Percentiles rank a stretch among this genome's conserved stretches.
Evolutionary conservation across 371 early-diverging fungal genomes (phyloP).

Genomic region (Batrachochytrium dendrobatidis): DNA sequence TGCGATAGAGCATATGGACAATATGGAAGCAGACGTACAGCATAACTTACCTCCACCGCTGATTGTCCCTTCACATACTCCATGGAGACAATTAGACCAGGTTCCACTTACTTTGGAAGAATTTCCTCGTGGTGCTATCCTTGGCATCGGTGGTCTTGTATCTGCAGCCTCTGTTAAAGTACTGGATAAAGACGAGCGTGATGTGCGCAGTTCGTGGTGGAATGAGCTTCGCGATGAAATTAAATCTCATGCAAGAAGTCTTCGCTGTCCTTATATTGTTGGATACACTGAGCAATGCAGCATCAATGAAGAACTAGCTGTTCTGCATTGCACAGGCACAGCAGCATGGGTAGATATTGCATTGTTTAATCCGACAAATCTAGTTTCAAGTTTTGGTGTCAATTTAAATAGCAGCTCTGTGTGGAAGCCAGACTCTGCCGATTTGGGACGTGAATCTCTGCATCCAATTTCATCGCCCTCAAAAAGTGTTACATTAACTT

Average conservation of each 20-base stretch:
- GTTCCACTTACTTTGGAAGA: slow-evolving; percentile 37
- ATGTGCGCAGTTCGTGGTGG: slow-evolving; percentile 66
- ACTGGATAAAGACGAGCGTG: slow-evolving; percentile 50
- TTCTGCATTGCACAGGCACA: slow-evolving; percentile 63
- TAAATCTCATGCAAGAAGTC: slow-evolving; percentile 53
- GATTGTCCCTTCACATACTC: too few species aligned
- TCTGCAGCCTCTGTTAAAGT: slow-evolving; percentile 63
- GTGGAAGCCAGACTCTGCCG: too few species aligned
- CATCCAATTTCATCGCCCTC: too few species aligned
- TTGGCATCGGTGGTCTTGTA: slow-evolving; percentile 60
- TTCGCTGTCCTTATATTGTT: slow-evolving; percentile 56
- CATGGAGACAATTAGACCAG: background rate
- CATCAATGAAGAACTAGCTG: slow-evolving; percentile 55
- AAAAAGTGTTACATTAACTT: too few species aligned
- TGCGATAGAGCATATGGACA: too few species aligned
- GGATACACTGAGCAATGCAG: slow-evolving; percentile 60
- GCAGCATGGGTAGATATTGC: slow-evolving; percentile 43
- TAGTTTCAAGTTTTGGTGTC: background rate
- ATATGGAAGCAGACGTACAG: too few species aligned
- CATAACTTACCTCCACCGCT: too few species aligned
- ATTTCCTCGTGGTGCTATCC: slow-evolving; percentile 54
- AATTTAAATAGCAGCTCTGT: slow-evolving; percentile 9
- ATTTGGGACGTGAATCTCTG: too few species aligned
- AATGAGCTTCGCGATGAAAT: slow-evolving; percentile 67
- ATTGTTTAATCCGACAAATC: slow-evolving; percentile 9